Evolutionary conservation across 352 stramenopile species (phyloP), one percentile per base, ranked within the genome.

Genomic region (Globisporangium ultimum): DNA sequence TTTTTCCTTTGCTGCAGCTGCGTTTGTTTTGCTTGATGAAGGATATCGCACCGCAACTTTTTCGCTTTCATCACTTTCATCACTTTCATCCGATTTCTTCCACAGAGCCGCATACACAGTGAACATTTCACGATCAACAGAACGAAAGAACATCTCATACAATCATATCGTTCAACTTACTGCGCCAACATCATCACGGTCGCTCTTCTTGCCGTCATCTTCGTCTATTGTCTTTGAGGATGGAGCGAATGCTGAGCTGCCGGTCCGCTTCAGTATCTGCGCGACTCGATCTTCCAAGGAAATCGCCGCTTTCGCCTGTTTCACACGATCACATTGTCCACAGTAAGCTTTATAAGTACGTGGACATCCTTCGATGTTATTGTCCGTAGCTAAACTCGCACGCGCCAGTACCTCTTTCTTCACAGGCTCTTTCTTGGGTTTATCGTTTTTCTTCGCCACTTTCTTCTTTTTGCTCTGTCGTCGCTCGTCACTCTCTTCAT

Each of bases 191-290:
- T 57, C 28, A 17, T 76, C 62, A 41, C 64, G 40, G 12, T 70
- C 55, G 13, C 36, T 67, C n/a, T 42, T 3, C 51, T 67, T 61
- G 10, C 64, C 61, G 10, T 76, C 63, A 2, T 69, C 64, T 24
- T 57, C 64, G 46, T 77, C 58, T 0, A 66, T 58, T 7, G 59
- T 58, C 14, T 18, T 17, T n/a, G 58, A 48, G 15, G 52, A 24
- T 4, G 72, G 54, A 36, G 28, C 28, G 24, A 71, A 60, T 7
- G 78, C 65, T 7, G 80, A 72, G 49, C 80, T 93, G 0, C 85
- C 85, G 12, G 83, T 91, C 9, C 85, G 80, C 55, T 91, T 84
- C 20, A 95, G 62, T 47, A 95, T 93, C 48, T 89, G 64, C 0
- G 81, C 78, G 12, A 93, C 71, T 9, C 85, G 80, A 50, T 93